Base-by-base conservation (phyloP, 2,329 filamentous ascomycete species). In the Fusarium marasasianum region DNA sequence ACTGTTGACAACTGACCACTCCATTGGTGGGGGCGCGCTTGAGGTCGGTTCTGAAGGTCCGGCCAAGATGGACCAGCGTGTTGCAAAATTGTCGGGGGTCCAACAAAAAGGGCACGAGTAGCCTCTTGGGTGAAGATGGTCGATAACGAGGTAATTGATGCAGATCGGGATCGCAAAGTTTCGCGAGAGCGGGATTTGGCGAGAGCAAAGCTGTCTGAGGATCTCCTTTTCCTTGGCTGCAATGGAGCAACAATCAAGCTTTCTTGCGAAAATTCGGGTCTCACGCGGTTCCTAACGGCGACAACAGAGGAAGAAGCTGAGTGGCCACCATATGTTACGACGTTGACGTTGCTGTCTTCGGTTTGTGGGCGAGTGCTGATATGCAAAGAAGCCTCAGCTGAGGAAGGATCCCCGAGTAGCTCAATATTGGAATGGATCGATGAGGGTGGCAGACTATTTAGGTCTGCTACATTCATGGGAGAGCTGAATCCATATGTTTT, bases 1-100 rank as follows among this genome's bases (percentile, higher is more conserved):
- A 92, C 90, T 50, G 90, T 91, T 44, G 90, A 92, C 47, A 91
- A 84, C 80, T 91, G 89, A 50, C 88, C 88, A 80, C 89, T 91
- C 89, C 89, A 91, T 85, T 88, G 88, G 77, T 90, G 89, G 63
- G 86, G 84, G 66, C 85, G 80, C 53, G 70, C 47, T 51, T 73
- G 68, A 22, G 78, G 60, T 35, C 69, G 60, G 20, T 59, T 61
- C 33, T 67, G 66, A 20, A 77, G 68, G 14, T 78, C 67, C 35
- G 75, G 71, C 71, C 77, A 78, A 41, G 69, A 67, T 22, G 77
- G 56, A 18, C 75, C 76, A 47, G 70, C 61, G 45, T 80, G 77
- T 33, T 79, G 66, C 26, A 80, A 65, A 51, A 80, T 71, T 18
- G 75, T 73, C 26, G 76, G 68, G n/a, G 77, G 75, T 18, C 75